Base-by-base conservation (phyloP, 2,329 filamentous ascomycete genomes). In the Trichoderma lentiforme region DNA sequence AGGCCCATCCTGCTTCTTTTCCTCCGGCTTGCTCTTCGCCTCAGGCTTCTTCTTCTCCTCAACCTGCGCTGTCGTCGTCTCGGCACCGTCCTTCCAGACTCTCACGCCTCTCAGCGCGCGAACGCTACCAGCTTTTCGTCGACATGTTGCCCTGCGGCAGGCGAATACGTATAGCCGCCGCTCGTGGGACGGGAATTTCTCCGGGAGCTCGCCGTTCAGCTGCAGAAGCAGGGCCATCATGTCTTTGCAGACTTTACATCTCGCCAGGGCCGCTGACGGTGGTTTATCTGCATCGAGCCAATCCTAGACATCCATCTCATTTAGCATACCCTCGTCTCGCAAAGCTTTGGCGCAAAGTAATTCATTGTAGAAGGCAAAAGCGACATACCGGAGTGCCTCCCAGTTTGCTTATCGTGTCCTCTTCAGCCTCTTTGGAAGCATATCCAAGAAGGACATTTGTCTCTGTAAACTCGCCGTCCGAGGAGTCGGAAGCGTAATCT, bases 381-480 rank as follows among this genome's bases (percentile, higher is more conserved):
- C 18, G 34, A 67, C 91, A 77, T 91, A 98, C 95, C 67, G 96
- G 94, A 77, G 86, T 87, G 70, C 96, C 96, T 75, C 96, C 96
- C 12, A 99, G 85, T 76, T 95, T 93, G 81, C 93, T 98, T 78
- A 97, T 91, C 14, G 89, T 88, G 81, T 99, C 95, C 74, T 93
- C 91, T 70, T 91, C 92, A 15, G 90, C 84, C 70, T 97, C 93
- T 79, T 91, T 90, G 1, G 93, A 92, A 3, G 94, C 93, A 81
- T 97, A 99, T 5, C 96, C 96, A 14, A 99, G 87, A 2, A 98
- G 88, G 2, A 98, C 94, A 75, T 92, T 93, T 7, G 96, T 98
- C 80, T 93, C 91, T 21, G 90, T 92, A 73, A 90, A 94, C 61
- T 90, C 87, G 6, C 89, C 88, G 15, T 90, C 91, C 57, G 89